phyloP scores from a whole-genome alignment of 2,329 filamentous ascomycete genomes.

The Akanthomyces lecanii region DNA sequence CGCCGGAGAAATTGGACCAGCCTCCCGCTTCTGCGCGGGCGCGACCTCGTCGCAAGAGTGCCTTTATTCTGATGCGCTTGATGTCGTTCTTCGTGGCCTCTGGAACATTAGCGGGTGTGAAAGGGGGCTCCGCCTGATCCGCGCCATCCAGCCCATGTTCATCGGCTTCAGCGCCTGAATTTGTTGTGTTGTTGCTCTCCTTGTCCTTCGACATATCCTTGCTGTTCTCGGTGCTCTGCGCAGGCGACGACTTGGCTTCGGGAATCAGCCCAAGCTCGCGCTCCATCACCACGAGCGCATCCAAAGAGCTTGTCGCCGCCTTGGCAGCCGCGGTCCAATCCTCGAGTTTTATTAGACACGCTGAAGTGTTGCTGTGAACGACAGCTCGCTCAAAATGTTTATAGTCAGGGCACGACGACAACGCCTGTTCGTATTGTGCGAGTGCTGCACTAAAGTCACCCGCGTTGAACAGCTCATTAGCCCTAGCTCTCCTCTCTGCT shows the following conservation, averaged over 20 bases:
- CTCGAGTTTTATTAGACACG: slow-evolving; percentile 78
- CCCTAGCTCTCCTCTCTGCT: slow-evolving; percentile 66
- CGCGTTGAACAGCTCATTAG: slow-evolving; percentile 74
- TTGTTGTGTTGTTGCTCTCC: slow-evolving; percentile 30
- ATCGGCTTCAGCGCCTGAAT: not conserved
- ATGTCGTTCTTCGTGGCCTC: slow-evolving; percentile 50
- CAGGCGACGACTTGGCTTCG: slow-evolving; percentile 41
- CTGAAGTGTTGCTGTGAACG: slow-evolving; percentile 81
- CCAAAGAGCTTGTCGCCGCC: slow-evolving; percentile 67
- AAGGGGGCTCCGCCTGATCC: slow-evolving; percentile 30
- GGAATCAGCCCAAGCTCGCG: slow-evolving; percentile 27
- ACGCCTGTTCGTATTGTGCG: slow-evolving; percentile 74
- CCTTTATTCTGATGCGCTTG: slow-evolving; percentile 73
- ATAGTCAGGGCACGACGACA: slow-evolving; percentile 75
- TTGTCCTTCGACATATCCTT: slow-evolving; percentile 28
- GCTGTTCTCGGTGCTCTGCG: not conserved
- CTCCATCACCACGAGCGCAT: slow-evolving; percentile 49
- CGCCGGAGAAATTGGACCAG: slow-evolving; percentile 76
- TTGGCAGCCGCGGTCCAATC: slow-evolving; percentile 82
- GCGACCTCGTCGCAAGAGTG: slow-evolving; percentile 72
- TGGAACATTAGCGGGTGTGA: slow-evolving; percentile 22
- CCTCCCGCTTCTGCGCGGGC: slow-evolving; percentile 67
- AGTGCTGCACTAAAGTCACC: slow-evolving; percentile 74
- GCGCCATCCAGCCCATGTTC: not conserved
- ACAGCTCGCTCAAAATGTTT: slow-evolving; percentile 86